These are phyloP conservation scores for Chlorella sp. DNA, from an alignment of 139 green algal genomes.

Conservation along the genomic window DNA sequence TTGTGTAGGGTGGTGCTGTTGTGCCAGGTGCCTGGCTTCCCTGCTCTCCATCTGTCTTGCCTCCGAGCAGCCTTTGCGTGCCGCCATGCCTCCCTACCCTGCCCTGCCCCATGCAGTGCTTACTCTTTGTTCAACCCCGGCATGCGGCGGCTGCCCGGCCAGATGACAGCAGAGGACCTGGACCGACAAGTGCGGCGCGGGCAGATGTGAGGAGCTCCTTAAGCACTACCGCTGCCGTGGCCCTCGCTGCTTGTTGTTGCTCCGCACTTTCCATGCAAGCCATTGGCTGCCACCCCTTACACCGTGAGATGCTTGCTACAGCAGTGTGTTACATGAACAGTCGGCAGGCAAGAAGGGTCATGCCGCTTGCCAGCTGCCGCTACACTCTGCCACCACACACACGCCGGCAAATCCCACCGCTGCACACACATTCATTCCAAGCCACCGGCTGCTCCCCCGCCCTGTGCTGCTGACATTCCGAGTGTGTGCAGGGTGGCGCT, in stretches of 20 bases:
- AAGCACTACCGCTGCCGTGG: neutral
- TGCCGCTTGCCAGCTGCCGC: too few species aligned
- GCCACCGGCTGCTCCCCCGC: neutral
- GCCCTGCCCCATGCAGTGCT: neutral
- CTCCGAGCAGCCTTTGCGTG: too few species aligned
- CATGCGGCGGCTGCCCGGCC: constrained; percentile 49
- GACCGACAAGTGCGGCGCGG: constrained; percentile 54
- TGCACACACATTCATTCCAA: neutral
- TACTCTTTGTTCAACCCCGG: constrained; percentile 67
- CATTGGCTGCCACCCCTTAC: neutral
- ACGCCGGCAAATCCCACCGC: neutral
- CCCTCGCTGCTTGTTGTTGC: neutral
- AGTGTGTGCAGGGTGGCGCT: neutral
- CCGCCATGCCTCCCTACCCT: too few species aligned
- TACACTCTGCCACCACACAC: too few species aligned
- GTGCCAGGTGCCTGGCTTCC: too few species aligned
- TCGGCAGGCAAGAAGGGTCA: too few species aligned
- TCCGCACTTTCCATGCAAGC: neutral
- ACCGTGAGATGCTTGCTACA: neutral
- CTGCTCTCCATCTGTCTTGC: too few species aligned
- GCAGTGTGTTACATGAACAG: too few species aligned
- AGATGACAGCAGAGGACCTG: constrained; percentile 62
- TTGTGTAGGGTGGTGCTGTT: too few species aligned
- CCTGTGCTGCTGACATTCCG: neutral
- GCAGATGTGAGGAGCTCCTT: constrained; percentile 41